Evolutionary conservation across 2,329 filamentous ascomycete genomes (phyloP).

Genomic region (Cladosporium oxysporum): DNA sequence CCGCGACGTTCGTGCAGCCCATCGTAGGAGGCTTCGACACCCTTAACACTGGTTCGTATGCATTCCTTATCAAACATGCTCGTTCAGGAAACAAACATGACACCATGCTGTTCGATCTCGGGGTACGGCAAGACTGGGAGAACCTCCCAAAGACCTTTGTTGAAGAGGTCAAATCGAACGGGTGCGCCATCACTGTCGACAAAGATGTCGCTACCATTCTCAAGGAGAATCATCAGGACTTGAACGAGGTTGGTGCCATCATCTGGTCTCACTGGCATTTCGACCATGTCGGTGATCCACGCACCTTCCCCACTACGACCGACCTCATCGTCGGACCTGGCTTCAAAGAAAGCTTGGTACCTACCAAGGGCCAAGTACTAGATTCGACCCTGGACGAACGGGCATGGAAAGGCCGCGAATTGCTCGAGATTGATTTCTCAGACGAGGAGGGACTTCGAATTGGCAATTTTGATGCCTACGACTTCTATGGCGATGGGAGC

Average conservation of each 20-base stretch:
- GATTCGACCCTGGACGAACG: constrained; percentile 40
- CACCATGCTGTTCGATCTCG: constrained; percentile 47
- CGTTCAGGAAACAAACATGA: constrained; percentile 20
- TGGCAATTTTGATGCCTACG: constrained; percentile 47
- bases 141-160: constrained; percentile 36
- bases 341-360: constrained; percentile 42
- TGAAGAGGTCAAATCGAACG: constrained; percentile 30
- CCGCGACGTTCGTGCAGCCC: constrained; percentile 35
- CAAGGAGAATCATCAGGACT: constrained; percentile 36
- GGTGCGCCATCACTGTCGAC: constrained; percentile 38
- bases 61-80: constrained; percentile 50
- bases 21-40: constrained; percentile 39
- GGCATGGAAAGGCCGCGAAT: constrained; percentile 40
- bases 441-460: constrained; percentile 37
- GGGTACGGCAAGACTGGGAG: constrained; percentile 32
- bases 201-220: constrained; percentile 44
- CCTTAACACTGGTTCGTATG: constrained; percentile 42
- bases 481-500: constrained; percentile 58
- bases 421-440: constrained; percentile 38
- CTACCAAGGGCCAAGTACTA: constrained; percentile 44
- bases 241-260: constrained; percentile 31
- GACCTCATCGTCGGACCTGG: constrained; percentile 49
- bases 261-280: constrained; percentile 29
- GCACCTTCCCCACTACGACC: constrained; percentile 43
- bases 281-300: constrained; percentile 41